These are phyloP conservation scores for Panellus pusillus DNA, from an alignment of 768 basidiomycete genomes.

Conservation along the genomic window DNA sequence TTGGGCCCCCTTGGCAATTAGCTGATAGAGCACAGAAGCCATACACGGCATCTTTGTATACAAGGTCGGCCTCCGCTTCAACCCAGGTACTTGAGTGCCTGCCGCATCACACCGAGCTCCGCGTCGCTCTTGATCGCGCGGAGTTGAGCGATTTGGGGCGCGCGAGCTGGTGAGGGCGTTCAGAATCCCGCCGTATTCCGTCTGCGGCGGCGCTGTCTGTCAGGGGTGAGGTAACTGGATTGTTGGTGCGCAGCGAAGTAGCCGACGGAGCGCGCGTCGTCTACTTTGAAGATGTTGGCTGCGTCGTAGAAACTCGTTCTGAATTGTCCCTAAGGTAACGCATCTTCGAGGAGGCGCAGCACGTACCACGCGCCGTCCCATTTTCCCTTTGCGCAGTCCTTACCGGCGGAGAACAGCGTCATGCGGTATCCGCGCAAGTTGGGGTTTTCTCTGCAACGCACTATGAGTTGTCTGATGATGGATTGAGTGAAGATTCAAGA, in stretches of 20 bases:
- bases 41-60: too few relatives aligned
- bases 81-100: too few relatives aligned
- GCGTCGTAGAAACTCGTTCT: slow-evolving; percentile 71
- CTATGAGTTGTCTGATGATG: too few relatives aligned
- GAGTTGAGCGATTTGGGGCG: slow-evolving; percentile 68
- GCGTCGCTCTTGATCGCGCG: slow-evolving; percentile 76
- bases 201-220: slow-evolving; percentile 24
- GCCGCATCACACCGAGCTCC: slow-evolving; percentile 79
- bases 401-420: slow-evolving; percentile 80
- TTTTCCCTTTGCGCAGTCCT: slow-evolving; percentile 72
- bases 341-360: background rate
- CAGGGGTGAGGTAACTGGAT: too few relatives aligned
- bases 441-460: slow-evolving; percentile 76
- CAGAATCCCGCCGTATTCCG: slow-evolving; percentile 57
- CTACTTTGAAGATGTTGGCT: slow-evolving; percentile 72
- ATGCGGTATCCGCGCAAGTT: slow-evolving; percentile 76
- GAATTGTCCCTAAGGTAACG: slow-evolving; percentile 1
- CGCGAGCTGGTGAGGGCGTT: slow-evolving; percentile 50
- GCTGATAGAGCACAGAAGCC: too few relatives aligned
- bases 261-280: slow-evolving; percentile 63
- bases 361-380: slow-evolving; percentile 86
- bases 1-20: too few relatives aligned
- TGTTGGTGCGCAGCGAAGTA: slow-evolving; percentile 41
- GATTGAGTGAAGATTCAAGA: too few relatives aligned
- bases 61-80: too few relatives aligned